Evolutionary conservation across 305 asterid species (phyloP).

Genomic region (Galium porrigens): DNA sequence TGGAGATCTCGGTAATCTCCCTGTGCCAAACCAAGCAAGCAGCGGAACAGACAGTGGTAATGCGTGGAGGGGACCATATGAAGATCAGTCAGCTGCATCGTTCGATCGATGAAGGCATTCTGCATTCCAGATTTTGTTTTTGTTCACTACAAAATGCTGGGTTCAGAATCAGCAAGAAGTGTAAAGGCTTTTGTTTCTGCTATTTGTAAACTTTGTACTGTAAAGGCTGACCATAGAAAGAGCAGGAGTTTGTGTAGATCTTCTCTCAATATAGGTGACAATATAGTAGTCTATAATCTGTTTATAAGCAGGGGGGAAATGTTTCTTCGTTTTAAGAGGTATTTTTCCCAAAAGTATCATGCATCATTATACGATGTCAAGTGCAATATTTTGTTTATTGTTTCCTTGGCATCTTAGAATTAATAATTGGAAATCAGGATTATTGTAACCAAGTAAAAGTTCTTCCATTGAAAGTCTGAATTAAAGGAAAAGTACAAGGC

Average conservation of each 20-base stretch:
- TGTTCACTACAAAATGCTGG: neutral
- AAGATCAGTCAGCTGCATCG: conserved; percentile 51
- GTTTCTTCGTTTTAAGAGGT: neutral
- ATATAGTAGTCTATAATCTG: neutral
- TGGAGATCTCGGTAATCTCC: conserved; percentile 60
- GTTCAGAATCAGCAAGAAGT: neutral
- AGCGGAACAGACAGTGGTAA: conserved; percentile 79
- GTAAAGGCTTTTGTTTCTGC: neutral
- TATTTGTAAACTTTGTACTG: conserved; percentile 3
- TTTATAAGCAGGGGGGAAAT: neutral
- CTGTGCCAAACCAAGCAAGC: conserved; percentile 65
- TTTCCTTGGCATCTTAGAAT: neutral
- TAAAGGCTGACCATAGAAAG: conserved; percentile 10
- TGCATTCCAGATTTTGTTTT: neutral
- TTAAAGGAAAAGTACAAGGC: neutral
- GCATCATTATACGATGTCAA: neutral
- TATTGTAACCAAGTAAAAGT: neutral
- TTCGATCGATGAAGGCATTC: conserved; percentile 37
- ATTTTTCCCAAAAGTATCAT: neutral
- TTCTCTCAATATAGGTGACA: conserved; percentile 1
- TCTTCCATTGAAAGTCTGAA: neutral
- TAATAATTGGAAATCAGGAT: neutral
- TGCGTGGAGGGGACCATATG: conserved; percentile 61
- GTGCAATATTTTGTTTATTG: neutral
- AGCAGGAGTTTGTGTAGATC: conserved; percentile 15